phyloP scores from a whole-genome alignment of 129 eudicot genomes.

The Ambrosia trifida region DNA sequence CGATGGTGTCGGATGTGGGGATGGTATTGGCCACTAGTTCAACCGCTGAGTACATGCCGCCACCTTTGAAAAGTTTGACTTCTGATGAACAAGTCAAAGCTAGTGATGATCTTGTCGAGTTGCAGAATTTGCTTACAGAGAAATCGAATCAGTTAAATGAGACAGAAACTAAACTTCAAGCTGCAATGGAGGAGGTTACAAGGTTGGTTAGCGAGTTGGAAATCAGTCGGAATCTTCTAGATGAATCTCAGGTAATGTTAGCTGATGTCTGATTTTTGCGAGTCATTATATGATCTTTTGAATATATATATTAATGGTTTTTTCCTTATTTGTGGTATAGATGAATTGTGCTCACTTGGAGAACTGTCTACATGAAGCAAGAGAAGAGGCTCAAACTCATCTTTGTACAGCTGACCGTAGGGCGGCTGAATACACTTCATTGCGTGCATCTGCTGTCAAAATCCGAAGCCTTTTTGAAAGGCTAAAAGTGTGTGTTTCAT shows the following conservation, averaged over 20 bases:
- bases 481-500: slow-evolving; percentile 66
- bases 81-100: slow-evolving; percentile 42
- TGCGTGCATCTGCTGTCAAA: slow-evolving; percentile 80
- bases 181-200: slow-evolving; percentile 60
- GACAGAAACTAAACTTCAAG: slow-evolving; percentile 53
- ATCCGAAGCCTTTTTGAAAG: slow-evolving; percentile 80
- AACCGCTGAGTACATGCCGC: slow-evolving; percentile 60
- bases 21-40: slow-evolving; percentile 53
- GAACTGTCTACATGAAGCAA: slow-evolving; percentile 86
- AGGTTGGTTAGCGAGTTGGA: slow-evolving; percentile 76
- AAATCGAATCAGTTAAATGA: slow-evolving; percentile 53
- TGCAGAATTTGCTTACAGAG: slow-evolving; percentile 65
- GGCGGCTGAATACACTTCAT: slow-evolving; percentile 75
- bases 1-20: slow-evolving; percentile 40
- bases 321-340: slow-evolving; percentile 39
- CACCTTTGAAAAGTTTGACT: slow-evolving; percentile 38
- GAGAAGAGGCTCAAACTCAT: slow-evolving; percentile 96
- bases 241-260: slow-evolving; percentile 86
- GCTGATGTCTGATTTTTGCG: neutral
- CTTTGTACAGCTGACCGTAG: slow-evolving; percentile 85
- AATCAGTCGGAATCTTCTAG: slow-evolving; percentile 64
- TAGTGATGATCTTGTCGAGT: slow-evolving; percentile 45
- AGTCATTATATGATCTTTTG: too few species aligned
- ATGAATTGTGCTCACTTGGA: slow-evolving; percentile 96
- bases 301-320: neutral